phyloP scores from a whole-genome alignment of 345 rosid species.

The Citrus mangshanensis region DNA sequence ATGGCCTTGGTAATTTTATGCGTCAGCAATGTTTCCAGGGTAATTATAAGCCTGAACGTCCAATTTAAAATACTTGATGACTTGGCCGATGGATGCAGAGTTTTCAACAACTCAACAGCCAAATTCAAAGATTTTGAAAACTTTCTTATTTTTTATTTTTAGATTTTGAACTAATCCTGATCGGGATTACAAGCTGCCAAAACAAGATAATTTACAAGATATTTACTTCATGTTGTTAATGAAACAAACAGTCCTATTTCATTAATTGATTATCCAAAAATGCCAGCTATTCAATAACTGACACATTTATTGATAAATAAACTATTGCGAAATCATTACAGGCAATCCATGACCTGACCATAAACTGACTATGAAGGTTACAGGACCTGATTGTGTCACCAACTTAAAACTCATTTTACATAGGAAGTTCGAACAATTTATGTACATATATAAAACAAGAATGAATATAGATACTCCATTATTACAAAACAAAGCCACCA shows the following conservation, averaged over 20 bases:
- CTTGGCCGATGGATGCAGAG: too few relatives aligned
- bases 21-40: too few relatives aligned
- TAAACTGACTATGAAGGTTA: background rate
- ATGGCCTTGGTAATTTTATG: too few relatives aligned
- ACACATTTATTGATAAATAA: background rate
- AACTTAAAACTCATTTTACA: background rate
- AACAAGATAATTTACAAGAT: background rate
- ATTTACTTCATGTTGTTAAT: background rate
- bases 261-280: background rate
- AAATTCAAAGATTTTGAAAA: too few relatives aligned
- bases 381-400: background rate
- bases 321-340: background rate
- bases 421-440: too few relatives aligned
- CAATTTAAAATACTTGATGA: too few relatives aligned
- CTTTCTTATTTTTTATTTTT: background rate
- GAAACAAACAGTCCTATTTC: background rate
- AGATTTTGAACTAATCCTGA: background rate
- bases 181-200: background rate
- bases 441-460: too few relatives aligned
- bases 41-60: too few relatives aligned
- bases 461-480: too few relatives aligned
- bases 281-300: background rate
- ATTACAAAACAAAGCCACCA: too few relatives aligned
- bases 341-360: background rate
- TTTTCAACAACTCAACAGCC: too few relatives aligned